phyloP scores from a whole-genome alignment of 2,329 filamentous ascomycete genomes.

The Gremmenia infestans region DNA sequence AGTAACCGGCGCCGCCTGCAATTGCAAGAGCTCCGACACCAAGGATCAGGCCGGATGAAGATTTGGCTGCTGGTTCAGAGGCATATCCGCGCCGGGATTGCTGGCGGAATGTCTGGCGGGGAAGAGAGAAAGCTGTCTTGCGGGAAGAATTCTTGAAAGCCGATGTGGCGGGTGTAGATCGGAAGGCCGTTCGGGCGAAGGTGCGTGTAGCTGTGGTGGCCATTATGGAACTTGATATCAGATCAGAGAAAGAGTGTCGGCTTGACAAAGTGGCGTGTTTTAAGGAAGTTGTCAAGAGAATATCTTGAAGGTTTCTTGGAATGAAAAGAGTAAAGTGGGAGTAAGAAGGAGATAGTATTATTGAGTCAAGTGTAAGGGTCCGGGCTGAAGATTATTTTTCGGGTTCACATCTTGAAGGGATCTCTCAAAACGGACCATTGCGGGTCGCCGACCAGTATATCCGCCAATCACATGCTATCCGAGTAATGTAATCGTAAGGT shows the following conservation, averaged over 20 bases:
- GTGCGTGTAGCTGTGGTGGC: conserved; percentile 33
- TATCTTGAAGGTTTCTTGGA: not conserved
- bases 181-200: conserved; percentile 35
- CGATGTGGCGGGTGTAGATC: conserved; percentile 34
- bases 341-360: not conserved
- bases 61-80: conserved; percentile 58
- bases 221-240: conserved; percentile 27
- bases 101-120: conserved; percentile 67
- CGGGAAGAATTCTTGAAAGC: conserved; percentile 55
- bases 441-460: no score
- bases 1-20: conserved; percentile 60
- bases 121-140: conserved; percentile 51
- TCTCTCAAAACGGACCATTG: no score
- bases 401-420: not conserved
- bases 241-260: not conserved
- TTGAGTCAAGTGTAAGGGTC: not conserved
- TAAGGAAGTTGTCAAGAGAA: no score
- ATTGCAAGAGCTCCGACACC: conserved; percentile 54
- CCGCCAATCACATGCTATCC: no score
- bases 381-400: not conserved
- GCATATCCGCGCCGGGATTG: conserved; percentile 76
- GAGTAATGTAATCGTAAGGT: no score
- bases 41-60: conserved; percentile 49
- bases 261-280: no score
- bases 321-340: not conserved